A percentile compares a stretch with the other conserved stretches of the same genome.
Evolutionary conservation across 2,329 filamentous ascomycete genomes (phyloP).

Genomic region (Aspergillus brunneoviolaceus): DNA sequence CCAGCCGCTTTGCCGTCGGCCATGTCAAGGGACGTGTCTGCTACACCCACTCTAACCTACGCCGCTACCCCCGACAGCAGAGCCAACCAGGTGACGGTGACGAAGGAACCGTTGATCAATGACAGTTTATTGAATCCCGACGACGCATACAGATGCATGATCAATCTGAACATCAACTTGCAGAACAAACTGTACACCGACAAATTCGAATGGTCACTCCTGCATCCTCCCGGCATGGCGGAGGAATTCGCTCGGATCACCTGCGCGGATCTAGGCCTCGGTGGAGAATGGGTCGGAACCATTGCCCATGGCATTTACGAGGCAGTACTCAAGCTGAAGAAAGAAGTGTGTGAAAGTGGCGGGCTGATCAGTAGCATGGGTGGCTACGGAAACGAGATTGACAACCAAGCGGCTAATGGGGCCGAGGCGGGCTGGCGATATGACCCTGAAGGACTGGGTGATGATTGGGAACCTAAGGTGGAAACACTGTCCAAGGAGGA

Average conservation of each 20-base stretch:
- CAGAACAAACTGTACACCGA: slow-evolving; percentile 91
- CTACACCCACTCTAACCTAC: slow-evolving; percentile 51
- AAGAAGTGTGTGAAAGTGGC: slow-evolving; percentile 91
- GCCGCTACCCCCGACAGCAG: slow-evolving; percentile 60
- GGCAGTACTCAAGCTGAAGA: slow-evolving; percentile 86
- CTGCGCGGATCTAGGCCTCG: slow-evolving; percentile 84
- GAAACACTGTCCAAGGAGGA: slow-evolving; percentile 87
- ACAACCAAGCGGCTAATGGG: slow-evolving; percentile 79
- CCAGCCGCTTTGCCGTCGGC: slow-evolving; percentile 31
- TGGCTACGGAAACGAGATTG: slow-evolving; percentile 68
- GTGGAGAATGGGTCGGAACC: slow-evolving; percentile 89
- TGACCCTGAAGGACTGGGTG: slow-evolving; percentile 83
- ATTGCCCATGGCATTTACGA: slow-evolving; percentile 98
- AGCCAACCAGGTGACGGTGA: slow-evolving; percentile 28
- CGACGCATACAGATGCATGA: slow-evolving; percentile 90
- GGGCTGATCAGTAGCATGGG: slow-evolving; percentile 76
- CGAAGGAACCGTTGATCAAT: slow-evolving; percentile 50
- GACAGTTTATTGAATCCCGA: slow-evolving; percentile 82
- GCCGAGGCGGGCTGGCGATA: slow-evolving; percentile 95
- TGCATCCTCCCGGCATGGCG: slow-evolving; percentile 87
- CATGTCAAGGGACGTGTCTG: slow-evolving; percentile 54
- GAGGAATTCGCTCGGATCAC: slow-evolving; percentile 91
- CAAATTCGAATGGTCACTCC: slow-evolving; percentile 95
- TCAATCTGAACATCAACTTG: slow-evolving; percentile 87
- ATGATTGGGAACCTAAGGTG: slow-evolving; percentile 81